Percentiles rank a stretch among this genome's conserved stretches.
These are phyloP conservation scores for Trichoderma sp. DNA, from an alignment of 2,329 filamentous ascomycete genomes.

Conservation along the genomic window DNA sequence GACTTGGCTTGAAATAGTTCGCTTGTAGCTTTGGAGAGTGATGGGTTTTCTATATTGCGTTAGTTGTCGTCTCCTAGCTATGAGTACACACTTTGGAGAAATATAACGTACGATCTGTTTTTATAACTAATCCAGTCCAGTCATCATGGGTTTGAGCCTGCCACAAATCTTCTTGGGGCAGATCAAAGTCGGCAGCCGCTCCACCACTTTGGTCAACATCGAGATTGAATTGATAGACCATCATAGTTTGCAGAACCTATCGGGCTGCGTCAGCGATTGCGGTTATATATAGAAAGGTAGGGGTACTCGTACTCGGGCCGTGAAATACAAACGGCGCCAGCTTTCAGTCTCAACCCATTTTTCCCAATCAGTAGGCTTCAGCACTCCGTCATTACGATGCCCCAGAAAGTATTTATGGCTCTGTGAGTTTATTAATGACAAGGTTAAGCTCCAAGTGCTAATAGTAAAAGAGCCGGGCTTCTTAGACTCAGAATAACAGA, in stretches of 20 bases:
- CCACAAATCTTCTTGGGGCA: neutral
- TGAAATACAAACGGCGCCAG: neutral
- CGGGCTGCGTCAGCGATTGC: neutral
- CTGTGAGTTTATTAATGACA: neutral
- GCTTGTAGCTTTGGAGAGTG: neutral
- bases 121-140: neutral
- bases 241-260: neutral
- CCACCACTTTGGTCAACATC: neutral
- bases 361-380: neutral
- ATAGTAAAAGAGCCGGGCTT: neutral
- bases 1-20: neutral
- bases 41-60: neutral
- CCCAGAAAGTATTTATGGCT: neutral
- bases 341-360: neutral
- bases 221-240: neutral
- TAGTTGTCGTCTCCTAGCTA: neutral
- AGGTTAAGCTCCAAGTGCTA: neutral
- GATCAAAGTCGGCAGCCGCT: neutral
- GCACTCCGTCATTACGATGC: neutral
- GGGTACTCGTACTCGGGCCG: neutral
- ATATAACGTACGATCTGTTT: neutral
- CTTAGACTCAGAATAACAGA: neutral
- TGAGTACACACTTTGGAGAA: neutral
- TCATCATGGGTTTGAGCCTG: neutral
- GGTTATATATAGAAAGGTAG: neutral